phyloP scores from a whole-genome alignment of 208 protist species.

The Crithidia thermophila region DNA sequence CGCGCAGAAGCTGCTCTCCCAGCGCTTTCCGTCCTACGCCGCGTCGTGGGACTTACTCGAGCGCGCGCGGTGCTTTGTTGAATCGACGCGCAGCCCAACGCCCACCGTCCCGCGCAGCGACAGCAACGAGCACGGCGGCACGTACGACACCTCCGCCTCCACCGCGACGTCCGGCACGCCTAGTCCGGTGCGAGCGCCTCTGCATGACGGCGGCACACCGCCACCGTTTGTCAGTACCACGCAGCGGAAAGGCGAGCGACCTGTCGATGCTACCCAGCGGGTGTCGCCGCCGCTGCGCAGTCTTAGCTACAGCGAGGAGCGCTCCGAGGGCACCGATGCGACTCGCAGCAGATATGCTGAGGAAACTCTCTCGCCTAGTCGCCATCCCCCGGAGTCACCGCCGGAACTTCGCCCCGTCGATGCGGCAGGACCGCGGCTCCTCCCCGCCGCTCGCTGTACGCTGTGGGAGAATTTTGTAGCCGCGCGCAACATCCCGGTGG shows the following conservation, averaged over 20 bases:
- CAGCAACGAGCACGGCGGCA: conserved; percentile 1
- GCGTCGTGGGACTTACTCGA: conserved; percentile 36
- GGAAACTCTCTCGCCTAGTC: background rate
- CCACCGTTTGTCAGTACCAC: conserved; percentile 24
- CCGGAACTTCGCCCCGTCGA: background rate
- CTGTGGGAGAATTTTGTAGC: conserved; percentile 28
- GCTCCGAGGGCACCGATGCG: background rate
- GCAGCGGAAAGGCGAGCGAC: conserved; percentile 29
- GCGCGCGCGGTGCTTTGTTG: conserved; percentile 24
- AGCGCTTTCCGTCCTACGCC: conserved; percentile 43
- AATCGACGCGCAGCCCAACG: conserved; percentile 34
- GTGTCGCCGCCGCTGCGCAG: conserved; percentile 8
- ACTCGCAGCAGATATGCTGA: background rate
- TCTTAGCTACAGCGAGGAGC: conserved; percentile 22
- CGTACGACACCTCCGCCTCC: background rate
- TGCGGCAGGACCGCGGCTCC: background rate
- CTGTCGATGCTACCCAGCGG: background rate
- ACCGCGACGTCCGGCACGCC: background rate
- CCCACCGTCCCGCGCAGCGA: conserved; percentile 32
- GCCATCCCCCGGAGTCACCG: background rate
- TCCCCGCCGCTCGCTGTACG: conserved; percentile 13
- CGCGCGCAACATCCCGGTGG: background rate
- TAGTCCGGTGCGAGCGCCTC: background rate
- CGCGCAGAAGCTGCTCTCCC: conserved; percentile 33
- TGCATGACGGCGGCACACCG: conserved; percentile 13